These are phyloP conservation scores for Candida caryicola DNA, from an alignment of 805 yeast genomes.

Conservation along the genomic window DNA sequence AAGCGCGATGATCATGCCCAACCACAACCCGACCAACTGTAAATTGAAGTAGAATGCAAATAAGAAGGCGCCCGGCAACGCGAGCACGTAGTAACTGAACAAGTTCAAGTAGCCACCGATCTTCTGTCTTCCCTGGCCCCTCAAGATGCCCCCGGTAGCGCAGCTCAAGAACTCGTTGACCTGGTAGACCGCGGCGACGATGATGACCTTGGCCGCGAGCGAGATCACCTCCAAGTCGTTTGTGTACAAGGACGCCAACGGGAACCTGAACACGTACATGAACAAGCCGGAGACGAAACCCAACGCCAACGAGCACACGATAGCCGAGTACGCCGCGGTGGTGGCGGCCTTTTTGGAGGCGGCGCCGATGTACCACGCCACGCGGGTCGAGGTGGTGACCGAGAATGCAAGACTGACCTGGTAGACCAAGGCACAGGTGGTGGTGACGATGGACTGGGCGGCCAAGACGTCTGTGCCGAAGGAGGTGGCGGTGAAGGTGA, in stretches of 20 bases:
- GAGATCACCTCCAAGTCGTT: conserved; percentile 35
- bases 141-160: conserved; percentile 50
- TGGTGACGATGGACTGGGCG: conserved; percentile 70
- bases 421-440: conserved; percentile 64
- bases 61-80: conserved; percentile 46
- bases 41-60: conserved; percentile 41
- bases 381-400: conserved; percentile 71
- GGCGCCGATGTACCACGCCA: conserved; percentile 76
- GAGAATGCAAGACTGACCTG: conserved; percentile 77
- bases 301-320: conserved; percentile 27
- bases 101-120: conserved; percentile 54
- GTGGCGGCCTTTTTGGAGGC: conserved; percentile 41
- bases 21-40: conserved; percentile 48
- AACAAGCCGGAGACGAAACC: conserved; percentile 40
- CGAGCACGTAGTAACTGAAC: conserved; percentile 46
- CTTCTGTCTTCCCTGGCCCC: conserved; percentile 59
- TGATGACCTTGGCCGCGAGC: conserved; percentile 38
- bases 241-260: conserved; percentile 42
- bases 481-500: conserved; percentile 66
- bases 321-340: conserved; percentile 36
- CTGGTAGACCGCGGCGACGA: conserved; percentile 52
- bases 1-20: conserved; percentile 46
- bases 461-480: conserved; percentile 67
- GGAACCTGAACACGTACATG: conserved; percentile 34
- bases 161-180: conserved; percentile 49